Evolutionary conservation across 169 alveolate species (phyloP).

Genomic region (Cystoisospora suis): DNA sequence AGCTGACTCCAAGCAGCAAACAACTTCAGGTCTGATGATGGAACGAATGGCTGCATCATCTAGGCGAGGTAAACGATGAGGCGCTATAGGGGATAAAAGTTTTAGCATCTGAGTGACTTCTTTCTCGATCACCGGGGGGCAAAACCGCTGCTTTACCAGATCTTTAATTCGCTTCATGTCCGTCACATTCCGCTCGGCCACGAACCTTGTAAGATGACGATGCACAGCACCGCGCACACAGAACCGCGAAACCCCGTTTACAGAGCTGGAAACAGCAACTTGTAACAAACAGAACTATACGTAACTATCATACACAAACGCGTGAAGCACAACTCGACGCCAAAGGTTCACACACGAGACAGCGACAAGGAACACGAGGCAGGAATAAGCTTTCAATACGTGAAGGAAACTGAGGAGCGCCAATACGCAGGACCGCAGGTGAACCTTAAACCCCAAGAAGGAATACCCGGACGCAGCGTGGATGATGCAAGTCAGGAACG

Average conservation of each 20-base stretch:
- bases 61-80: conserved; percentile 63
- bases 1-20: conserved; percentile 83
- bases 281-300: too few relatives aligned
- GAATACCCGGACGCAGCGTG: too few relatives aligned
- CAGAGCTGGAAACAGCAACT: neutral
- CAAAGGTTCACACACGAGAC: neutral
- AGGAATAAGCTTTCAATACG: too few relatives aligned
- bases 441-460: too few relatives aligned
- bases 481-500: too few relatives aligned
- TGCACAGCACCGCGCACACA: conserved; percentile 27
- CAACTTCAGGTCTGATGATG: conserved; percentile 81
- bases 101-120: conserved; percentile 77
- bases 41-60: conserved; percentile 77
- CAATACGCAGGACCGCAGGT: too few relatives aligned
- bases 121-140: conserved; percentile 78
- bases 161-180: conserved; percentile 77
- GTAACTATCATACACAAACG: neutral
- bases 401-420: too few relatives aligned
- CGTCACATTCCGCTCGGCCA: conserved; percentile 51
- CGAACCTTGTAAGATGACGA: conserved; percentile 44
- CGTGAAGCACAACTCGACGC: neutral
- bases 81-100: conserved; percentile 68
- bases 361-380: too few relatives aligned
- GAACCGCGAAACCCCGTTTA: neutral
- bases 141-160: conserved; percentile 73